phyloP scores from a whole-genome alignment of 164 flowering plant species.

The Dillenia suffruticosa region DNA sequence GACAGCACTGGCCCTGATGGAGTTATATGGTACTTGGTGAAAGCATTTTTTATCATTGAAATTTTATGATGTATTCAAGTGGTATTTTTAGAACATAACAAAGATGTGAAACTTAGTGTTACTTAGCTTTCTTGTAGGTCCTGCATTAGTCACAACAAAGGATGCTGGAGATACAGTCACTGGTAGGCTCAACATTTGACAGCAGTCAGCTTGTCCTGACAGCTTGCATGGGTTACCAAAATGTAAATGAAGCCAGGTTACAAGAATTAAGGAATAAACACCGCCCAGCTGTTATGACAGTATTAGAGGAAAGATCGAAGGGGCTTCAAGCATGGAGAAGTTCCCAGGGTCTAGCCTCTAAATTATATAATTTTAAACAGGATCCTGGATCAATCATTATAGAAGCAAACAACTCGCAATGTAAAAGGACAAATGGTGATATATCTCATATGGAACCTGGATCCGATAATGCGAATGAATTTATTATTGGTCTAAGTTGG shows the following conservation, averaged over 20 bases:
- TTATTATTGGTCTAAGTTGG: conserved; percentile 32
- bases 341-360: conserved; percentile 78
- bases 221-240: conserved; percentile 95
- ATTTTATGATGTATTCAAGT: not conserved
- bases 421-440: conserved; percentile 27
- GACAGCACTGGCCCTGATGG: conserved; percentile 95
- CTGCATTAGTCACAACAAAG: conserved; percentile 91
- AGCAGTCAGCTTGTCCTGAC: conserved; percentile 98
- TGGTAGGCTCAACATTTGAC: conserved; percentile 97
- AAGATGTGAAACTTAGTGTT: conserved; percentile 14
- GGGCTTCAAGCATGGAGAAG: conserved; percentile 64
- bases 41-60: conserved; percentile 10
- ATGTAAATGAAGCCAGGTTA: conserved; percentile 68
- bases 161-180: conserved; percentile 99
- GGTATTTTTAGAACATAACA: not conserved
- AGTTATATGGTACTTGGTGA: conserved; percentile 83
- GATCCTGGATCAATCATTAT: conserved; percentile 51
- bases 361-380: conserved; percentile 72
- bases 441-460: conserved; percentile 28
- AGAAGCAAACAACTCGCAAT: conserved; percentile 24
- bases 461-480: conserved; percentile 33
- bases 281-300: conserved; percentile 59
- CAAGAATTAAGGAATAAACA: conserved; percentile 74
- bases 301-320: conserved; percentile 76
- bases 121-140: conserved; percentile 52